Conservation (phyloP, 768 basidiomycete species). For the Macrolepiota albuminosa region DNA sequence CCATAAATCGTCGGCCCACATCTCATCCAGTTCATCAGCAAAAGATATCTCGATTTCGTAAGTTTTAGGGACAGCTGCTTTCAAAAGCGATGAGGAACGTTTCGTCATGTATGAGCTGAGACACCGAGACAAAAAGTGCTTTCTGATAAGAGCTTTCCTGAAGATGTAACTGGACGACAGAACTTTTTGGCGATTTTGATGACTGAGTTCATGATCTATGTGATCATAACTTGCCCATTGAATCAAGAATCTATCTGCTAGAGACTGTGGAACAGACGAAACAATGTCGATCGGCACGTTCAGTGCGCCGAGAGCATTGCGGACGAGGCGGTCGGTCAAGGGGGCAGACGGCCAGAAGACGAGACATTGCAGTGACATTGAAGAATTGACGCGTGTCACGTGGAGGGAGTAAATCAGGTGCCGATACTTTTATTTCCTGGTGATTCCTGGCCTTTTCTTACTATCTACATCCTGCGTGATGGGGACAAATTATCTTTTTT, state of each 20-base stretch:
- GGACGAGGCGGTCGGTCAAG: conserved; percentile 40
- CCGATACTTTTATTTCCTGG: not conserved
- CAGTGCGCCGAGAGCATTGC: conserved; percentile 30
- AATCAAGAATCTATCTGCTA: conserved; percentile 29
- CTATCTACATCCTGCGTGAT: conserved; percentile 21
- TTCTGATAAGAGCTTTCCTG: conserved; percentile 90
- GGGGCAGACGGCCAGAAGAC: conserved; percentile 50
- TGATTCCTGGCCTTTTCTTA: not conserved
- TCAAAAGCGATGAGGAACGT: conserved; percentile 53
- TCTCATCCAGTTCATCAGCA: conserved; percentile 91
- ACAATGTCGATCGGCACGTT: conserved; percentile 17
- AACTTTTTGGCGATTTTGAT: conserved; percentile 40
- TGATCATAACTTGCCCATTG: conserved; percentile 91
- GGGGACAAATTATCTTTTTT: conserved; percentile 60
- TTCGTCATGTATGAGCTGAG: conserved; percentile 73
- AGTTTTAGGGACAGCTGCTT: conserved; percentile 58
- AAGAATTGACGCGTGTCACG: conserved; percentile 7
- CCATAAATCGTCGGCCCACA: conserved; percentile 90
- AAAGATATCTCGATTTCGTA: conserved; percentile 85
- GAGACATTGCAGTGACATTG: conserved; percentile 11
- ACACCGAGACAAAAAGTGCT: conserved; percentile 82
- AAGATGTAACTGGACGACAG: conserved; percentile 84
- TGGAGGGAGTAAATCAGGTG: conserved; percentile 5
- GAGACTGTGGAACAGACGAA: conserved; percentile 12
- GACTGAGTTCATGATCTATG: conserved; percentile 72